phyloP scores from a whole-genome alignment of 2,329 filamentous ascomycete species.

The Ophioceras dolichostomum region DNA sequence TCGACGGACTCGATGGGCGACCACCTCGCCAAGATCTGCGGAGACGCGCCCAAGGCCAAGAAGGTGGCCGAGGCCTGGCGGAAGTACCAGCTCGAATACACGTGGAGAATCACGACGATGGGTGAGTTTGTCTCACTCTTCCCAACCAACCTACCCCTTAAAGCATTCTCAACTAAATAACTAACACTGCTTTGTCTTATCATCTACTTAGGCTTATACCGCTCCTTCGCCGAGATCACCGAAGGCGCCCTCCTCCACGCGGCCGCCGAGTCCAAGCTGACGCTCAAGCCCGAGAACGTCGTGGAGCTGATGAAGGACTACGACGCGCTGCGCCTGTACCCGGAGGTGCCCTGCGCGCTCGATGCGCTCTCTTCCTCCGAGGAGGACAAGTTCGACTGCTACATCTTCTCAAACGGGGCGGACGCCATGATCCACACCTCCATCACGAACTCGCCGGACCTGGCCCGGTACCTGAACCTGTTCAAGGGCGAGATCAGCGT shows the following conservation, averaged over 20 bases:
- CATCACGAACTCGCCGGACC: conserved; percentile 40
- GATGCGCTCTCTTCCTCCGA: conserved; percentile 25
- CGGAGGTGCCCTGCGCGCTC: conserved; percentile 47
- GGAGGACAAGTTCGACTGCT: conserved; percentile 32
- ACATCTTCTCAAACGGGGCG: conserved; percentile 63
- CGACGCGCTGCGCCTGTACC: conserved; percentile 50
- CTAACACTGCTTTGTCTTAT: too few relatives aligned
- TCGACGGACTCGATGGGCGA: conserved; percentile 57
- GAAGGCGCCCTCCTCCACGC: conserved; percentile 50
- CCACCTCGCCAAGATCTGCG: conserved; percentile 44
- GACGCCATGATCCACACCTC: conserved; percentile 49
- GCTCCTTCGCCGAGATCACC: conserved; percentile 52
- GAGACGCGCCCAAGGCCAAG: conserved; percentile 34
- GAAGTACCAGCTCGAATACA: conserved; percentile 64
- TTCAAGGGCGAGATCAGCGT: conserved; percentile 50
- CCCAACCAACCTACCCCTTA: too few relatives aligned
- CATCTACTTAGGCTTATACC: conserved; percentile 46
- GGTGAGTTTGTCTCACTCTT: too few relatives aligned
- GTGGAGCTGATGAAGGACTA: conserved; percentile 49
- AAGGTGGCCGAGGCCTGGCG: conserved; percentile 50
- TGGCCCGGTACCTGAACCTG: conserved; percentile 30
- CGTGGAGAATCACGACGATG: conserved; percentile 67
- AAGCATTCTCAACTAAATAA: conserved; percentile 3
- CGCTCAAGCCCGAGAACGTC: conserved; percentile 29
- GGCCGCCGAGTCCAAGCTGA: conserved; percentile 39